These are phyloP conservation scores for Irineochytrium annulatum DNA, from an alignment of 192 early-diverging fungal species.

Conservation along the genomic window DNA sequence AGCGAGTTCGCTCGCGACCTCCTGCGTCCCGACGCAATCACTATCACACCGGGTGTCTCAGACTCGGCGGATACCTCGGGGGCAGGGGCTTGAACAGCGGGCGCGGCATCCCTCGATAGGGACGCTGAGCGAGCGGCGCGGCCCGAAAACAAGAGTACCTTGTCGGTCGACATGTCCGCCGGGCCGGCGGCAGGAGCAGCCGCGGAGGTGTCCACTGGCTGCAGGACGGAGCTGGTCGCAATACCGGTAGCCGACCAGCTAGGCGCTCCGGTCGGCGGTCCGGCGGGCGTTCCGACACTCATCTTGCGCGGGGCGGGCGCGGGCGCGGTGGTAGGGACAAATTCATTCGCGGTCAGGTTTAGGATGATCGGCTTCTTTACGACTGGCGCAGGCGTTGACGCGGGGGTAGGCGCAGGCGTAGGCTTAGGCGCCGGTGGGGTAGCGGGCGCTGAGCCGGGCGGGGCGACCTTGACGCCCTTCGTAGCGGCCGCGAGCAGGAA, in stretches of 20 bases:
- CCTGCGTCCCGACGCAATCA: constrained; percentile 44
- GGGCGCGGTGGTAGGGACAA: background rate
- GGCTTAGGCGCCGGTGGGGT: background rate
- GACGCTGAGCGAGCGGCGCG: constrained; percentile 25
- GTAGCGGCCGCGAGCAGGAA: constrained; percentile 27
- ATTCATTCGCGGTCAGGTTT: background rate
- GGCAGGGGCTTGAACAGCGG: background rate
- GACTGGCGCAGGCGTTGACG: background rate
- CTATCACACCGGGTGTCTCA: constrained; percentile 6
- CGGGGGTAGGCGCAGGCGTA: background rate
- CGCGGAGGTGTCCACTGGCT: constrained; percentile 3
- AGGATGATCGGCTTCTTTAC: background rate
- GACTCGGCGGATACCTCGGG: background rate
- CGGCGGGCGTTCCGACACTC: background rate
- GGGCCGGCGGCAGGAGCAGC: constrained; percentile 15
- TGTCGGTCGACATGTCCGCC: constrained; percentile 10
- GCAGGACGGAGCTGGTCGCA: background rate
- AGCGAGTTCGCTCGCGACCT: constrained; percentile 18
- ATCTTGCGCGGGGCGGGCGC: background rate
- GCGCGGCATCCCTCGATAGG: constrained; percentile 3
- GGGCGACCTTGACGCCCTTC: constrained; percentile 23
- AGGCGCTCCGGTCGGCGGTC: background rate
- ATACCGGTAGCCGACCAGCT: constrained; percentile 9
- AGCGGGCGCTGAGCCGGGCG: constrained; percentile 2
- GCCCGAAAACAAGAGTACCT: constrained; percentile 38